Conservation (phyloP, 1,284 basidiomycete species). For the Apiotrichum akiyoshidainum region DNA sequence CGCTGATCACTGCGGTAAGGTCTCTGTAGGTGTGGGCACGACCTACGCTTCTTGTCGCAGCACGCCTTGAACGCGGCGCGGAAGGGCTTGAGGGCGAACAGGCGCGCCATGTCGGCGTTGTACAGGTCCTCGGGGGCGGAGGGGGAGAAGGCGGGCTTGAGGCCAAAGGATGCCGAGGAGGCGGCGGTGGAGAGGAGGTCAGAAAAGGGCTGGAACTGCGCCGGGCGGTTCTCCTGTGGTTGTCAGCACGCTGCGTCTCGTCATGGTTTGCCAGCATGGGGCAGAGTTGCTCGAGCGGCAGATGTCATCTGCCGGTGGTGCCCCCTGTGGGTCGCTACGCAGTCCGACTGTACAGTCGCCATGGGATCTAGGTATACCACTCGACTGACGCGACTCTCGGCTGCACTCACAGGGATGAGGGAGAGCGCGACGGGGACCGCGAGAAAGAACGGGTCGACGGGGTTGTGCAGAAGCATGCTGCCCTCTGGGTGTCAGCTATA, state of each 20-base stretch:
- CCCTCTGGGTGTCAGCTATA: constrained; percentile 28
- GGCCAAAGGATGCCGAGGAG: constrained; percentile 20
- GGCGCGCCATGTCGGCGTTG: constrained; percentile 33
- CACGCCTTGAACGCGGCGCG: constrained; percentile 34
- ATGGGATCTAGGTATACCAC: no score
- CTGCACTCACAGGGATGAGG: constrained; percentile 28
- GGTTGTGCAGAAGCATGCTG: constrained; percentile 37
- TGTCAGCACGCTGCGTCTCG: constrained; percentile 1
- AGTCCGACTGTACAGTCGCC: no score
- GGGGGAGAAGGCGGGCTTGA: constrained; percentile 31
- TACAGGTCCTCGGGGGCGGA: constrained; percentile 6
- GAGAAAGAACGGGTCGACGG: constrained; percentile 44
- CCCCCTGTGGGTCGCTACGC: no score
- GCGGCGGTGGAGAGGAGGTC: constrained; percentile 37
- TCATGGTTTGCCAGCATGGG: no score
- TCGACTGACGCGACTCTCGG: no score
- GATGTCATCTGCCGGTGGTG: no score
- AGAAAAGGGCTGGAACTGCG: constrained; percentile 39
- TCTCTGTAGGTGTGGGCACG: background rate
- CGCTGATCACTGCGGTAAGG: constrained; percentile 21
- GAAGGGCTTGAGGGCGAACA: constrained; percentile 30
- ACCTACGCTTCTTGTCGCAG: constrained; percentile 43
- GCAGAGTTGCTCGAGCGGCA: no score
- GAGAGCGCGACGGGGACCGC: constrained; percentile 38
- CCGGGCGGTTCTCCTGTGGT: constrained; percentile 3